phyloP scores from a whole-genome alignment of 257 asterid genomes.

The Solanum clarkiae region DNA sequence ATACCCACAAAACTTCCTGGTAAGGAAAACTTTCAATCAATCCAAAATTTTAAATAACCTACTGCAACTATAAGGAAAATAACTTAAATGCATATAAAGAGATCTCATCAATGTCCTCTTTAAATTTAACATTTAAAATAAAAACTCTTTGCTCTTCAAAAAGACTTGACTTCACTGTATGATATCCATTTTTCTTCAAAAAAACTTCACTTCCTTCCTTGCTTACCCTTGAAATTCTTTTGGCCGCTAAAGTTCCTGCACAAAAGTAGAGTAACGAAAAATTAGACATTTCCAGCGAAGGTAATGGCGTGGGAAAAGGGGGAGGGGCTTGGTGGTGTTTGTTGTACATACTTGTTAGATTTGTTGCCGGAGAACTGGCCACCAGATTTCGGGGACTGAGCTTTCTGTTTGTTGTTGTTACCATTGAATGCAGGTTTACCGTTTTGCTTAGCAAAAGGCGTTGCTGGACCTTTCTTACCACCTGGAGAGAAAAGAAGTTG shows the following conservation, averaged over 20 bases:
- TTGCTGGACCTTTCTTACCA: neutral
- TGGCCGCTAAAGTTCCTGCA: neutral
- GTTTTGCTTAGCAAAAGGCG: neutral
- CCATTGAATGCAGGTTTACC: neutral
- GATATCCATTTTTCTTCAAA: neutral
- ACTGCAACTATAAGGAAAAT: neutral
- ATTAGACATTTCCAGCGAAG: neutral
- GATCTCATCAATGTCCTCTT: neutral
- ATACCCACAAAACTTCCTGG: neutral
- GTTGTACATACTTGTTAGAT: neutral
- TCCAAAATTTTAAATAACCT: neutral
- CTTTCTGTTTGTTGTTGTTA: neutral
- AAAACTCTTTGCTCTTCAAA: neutral
- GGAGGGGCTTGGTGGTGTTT: neutral
- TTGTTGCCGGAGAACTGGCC: conserved; percentile 11
- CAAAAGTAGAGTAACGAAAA: neutral
- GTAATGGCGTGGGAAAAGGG: neutral
- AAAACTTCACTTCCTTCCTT: neutral
- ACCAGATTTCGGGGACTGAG: conserved; percentile 14
- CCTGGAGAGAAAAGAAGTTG: neutral
- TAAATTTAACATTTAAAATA: neutral
- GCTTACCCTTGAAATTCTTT: neutral
- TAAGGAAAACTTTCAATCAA: neutral
- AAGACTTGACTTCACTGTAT: neutral
- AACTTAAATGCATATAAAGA: neutral